Percentiles rank a stretch among this genome's conserved stretches.
These are phyloP conservation scores for Moesziomyces aphidis DNA, from an alignment of 1,284 basidiomycete species.

Conservation along the genomic window DNA sequence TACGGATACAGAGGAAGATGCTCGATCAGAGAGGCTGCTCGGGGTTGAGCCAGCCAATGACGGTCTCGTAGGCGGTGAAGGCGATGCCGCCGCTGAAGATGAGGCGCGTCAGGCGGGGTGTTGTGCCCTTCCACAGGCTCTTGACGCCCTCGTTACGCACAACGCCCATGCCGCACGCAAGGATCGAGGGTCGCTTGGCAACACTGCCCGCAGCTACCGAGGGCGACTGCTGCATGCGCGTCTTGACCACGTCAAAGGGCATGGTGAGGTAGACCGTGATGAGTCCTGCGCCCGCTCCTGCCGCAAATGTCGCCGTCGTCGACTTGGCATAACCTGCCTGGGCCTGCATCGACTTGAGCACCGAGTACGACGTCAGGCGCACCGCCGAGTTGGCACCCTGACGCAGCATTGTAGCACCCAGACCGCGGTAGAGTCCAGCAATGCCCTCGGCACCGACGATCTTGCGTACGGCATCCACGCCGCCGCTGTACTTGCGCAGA, in stretches of 20 bases:
- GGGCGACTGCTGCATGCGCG: slow-evolving; percentile 80
- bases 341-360: slow-evolving; percentile 74
- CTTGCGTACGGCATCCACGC: slow-evolving; percentile 13
- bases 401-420: slow-evolving; percentile 85
- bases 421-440: slow-evolving; percentile 82
- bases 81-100: slow-evolving; percentile 66
- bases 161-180: slow-evolving; percentile 88
- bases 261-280: slow-evolving; percentile 80
- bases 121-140: slow-evolving; percentile 94
- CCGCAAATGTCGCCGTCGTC: slow-evolving; percentile 74
- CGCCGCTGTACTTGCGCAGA: slow-evolving; percentile 72
- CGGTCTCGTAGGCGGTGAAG: slow-evolving; percentile 43
- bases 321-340: slow-evolving; percentile 69
- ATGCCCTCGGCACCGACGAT: slow-evolving; percentile 74
- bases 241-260: slow-evolving; percentile 86
- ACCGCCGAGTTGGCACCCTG: slow-evolving; percentile 97
- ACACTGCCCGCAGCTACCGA: slow-evolving; percentile 77
- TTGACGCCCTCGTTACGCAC: slow-evolving; percentile 81
- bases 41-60: slow-evolving; percentile 20
- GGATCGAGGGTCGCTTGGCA: slow-evolving; percentile 73
- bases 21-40: not conserved
- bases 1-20: too few species aligned
- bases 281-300: slow-evolving; percentile 85
- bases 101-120: slow-evolving; percentile 83
- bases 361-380: slow-evolving; percentile 91